Base-by-base conservation (phyloP, 179 eudicot genomes). In the Vitellaria paradoxa region DNA sequence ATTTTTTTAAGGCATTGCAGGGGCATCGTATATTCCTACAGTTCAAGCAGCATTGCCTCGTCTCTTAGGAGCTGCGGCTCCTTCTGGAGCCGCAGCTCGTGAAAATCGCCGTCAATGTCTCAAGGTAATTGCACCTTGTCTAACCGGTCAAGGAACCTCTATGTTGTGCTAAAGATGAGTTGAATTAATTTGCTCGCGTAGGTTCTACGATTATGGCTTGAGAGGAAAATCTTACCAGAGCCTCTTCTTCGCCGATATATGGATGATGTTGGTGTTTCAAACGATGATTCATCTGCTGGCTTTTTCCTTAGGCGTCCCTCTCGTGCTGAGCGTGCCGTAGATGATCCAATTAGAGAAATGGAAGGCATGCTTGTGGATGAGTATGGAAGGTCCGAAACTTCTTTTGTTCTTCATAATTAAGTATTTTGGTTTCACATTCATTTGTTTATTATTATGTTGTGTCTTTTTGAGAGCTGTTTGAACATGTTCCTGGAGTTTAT, bases 301-400 rank as follows among this genome's bases (percentile, higher is more conserved):
- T 56, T 87, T 68, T 83, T 88, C 64, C 83, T 85, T 61, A 91
- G 89, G 75, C 97, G 96, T 23, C 98, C 98, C 77, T 92, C 98
- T 76, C 92, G 92, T 72, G 87, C 88, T 65, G 96, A 93, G 75
- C 91, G 99, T 53, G 86, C 97, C 65, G 87, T 92, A 72, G 99
- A 96, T 85, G 99, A 96, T 84, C 99, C 99, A 70, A 89, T 93
- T 49, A 90, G 99, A 85, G 98, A 88, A 76, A 93, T 93, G 94
- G 99, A 96, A 83, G 98, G 97, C 68, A 93, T 93, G 96, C 92
- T 93, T 77, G 96, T 96, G 60, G 99, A 96, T 83, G 99, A 96
- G 80, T 96, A 96, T 87, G 99, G 98, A 63, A 96, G 99, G 99
- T 96, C 9, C 52, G 79, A 0, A 60, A 73, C 62, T 62, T 62